These are phyloP conservation scores for Colletotrichum truncatum DNA, from an alignment of 2,329 filamentous ascomycete species.

Conservation along the genomic window DNA sequence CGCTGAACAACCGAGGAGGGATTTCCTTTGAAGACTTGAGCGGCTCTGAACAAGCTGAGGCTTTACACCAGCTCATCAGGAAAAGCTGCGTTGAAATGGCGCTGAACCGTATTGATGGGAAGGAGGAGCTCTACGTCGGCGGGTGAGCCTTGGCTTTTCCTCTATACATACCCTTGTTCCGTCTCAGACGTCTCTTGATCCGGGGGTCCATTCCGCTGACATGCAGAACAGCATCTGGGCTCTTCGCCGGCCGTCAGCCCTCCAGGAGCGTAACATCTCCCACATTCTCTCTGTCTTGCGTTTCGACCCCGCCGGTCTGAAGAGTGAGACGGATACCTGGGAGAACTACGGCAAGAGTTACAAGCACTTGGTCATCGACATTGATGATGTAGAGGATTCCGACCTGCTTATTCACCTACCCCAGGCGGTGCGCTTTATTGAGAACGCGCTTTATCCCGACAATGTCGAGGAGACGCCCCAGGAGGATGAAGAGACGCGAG, in stretches of 20 bases:
- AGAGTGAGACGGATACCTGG: slow-evolving; percentile 61
- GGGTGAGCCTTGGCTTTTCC: slow-evolving; percentile 41
- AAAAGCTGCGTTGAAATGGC: slow-evolving; percentile 49
- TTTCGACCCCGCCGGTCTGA: slow-evolving; percentile 55
- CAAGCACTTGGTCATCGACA: slow-evolving; percentile 80
- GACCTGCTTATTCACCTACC: slow-evolving; percentile 86
- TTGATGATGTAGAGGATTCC: slow-evolving; percentile 91
- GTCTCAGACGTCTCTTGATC: no score
- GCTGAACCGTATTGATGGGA: slow-evolving; percentile 50
- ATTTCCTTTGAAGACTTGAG: not conserved
- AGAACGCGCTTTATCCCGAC: slow-evolving; percentile 67
- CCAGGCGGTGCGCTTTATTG: slow-evolving; percentile 82
- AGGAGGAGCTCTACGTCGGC: slow-evolving; percentile 50
- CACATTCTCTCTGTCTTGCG: slow-evolving; percentile 88
- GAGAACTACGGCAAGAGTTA: slow-evolving; percentile 65
- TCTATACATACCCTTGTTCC: not conserved
- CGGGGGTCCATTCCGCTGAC: not conserved
- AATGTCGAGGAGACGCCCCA: not conserved
- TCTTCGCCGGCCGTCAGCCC: slow-evolving; percentile 74
- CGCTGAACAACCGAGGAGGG: no score
- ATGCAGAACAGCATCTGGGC: slow-evolving; percentile 74
- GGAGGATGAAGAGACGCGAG: not conserved
- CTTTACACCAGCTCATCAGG: slow-evolving; percentile 32
- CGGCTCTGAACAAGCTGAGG: not conserved
- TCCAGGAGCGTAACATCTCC: slow-evolving; percentile 81